phyloP scores from a whole-genome alignment of 2,329 filamentous ascomycete species.

The Fusarium tupiense region DNA sequence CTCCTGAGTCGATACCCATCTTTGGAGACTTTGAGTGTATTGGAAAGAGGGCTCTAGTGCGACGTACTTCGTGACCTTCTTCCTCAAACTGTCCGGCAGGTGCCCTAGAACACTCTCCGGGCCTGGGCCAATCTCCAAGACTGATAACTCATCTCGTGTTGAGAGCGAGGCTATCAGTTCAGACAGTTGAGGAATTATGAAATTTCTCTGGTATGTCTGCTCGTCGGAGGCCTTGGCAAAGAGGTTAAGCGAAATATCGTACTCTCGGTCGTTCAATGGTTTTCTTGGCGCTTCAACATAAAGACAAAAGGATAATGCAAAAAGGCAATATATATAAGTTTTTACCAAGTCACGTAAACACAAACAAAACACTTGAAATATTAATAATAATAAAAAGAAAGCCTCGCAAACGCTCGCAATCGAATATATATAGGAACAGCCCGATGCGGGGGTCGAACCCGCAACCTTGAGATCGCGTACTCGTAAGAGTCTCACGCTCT shows the following conservation, averaged over 20 bases:
- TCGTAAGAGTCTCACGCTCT: constrained; percentile 76
- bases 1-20: constrained; percentile 50
- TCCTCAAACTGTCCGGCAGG: constrained; percentile 55
- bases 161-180: constrained; percentile 54
- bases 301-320: not conserved
- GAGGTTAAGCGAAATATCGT: constrained; percentile 58
- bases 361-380: no score
- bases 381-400: not conserved
- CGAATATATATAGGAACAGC: constrained; percentile 48
- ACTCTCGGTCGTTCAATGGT: constrained; percentile 59
- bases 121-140: constrained; percentile 69
- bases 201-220: constrained; percentile 58
- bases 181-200: constrained; percentile 61
- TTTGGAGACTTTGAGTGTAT: constrained; percentile 56
- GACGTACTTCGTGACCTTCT: constrained; percentile 59
- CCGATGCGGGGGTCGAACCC: constrained; percentile 62
- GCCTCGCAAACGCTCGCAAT: constrained; percentile 26
- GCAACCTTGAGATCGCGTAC: constrained; percentile 62
- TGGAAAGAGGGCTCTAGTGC: constrained; percentile 64
- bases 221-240: constrained; percentile 50
- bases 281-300: constrained; percentile 20
- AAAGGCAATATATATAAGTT: not conserved
- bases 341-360: not conserved
- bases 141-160: constrained; percentile 56
- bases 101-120: constrained; percentile 62